These are phyloP conservation scores for Citrus cavaleriei DNA, from an alignment of 345 rosid species.

Conservation along the genomic window DNA sequence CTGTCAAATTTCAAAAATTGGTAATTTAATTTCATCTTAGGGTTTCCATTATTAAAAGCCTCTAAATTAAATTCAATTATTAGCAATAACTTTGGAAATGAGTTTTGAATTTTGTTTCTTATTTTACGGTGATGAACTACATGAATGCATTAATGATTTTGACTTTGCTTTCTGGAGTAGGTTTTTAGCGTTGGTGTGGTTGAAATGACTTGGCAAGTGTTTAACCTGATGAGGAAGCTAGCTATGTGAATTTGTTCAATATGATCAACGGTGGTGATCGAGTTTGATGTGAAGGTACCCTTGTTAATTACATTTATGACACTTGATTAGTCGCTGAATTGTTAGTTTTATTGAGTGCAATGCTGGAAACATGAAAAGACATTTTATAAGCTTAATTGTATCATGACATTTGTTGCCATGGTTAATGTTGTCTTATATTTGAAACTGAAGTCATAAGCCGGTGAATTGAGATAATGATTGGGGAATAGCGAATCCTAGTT, in stretches of 20 bases:
- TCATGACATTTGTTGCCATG: neutral
- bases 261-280: constrained; percentile 3
- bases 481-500: neutral
- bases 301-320: neutral
- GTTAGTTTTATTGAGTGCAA: neutral
- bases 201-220: constrained; percentile 4
- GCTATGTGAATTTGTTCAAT: neutral
- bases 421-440: neutral
- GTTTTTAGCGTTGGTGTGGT: neutral
- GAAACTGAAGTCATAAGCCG: neutral
- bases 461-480: neutral
- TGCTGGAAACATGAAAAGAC: neutral
- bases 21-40: constrained; percentile 15
- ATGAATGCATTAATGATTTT: neutral
- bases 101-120: neutral
- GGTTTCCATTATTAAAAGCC: constrained; percentile 16
- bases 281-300: constrained; percentile 23
- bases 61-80: neutral
- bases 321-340: neutral
- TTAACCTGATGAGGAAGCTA: neutral
- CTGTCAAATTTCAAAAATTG: neutral
- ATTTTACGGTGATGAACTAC: neutral
- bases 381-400: neutral
- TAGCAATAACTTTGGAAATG: neutral
- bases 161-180: neutral